A percentile compares a stretch with the other conserved stretches of the same genome.
Conservation (phyloP, 192 early-diverging fungal genomes). For the Lunasporangiospora selenospora region DNA sequence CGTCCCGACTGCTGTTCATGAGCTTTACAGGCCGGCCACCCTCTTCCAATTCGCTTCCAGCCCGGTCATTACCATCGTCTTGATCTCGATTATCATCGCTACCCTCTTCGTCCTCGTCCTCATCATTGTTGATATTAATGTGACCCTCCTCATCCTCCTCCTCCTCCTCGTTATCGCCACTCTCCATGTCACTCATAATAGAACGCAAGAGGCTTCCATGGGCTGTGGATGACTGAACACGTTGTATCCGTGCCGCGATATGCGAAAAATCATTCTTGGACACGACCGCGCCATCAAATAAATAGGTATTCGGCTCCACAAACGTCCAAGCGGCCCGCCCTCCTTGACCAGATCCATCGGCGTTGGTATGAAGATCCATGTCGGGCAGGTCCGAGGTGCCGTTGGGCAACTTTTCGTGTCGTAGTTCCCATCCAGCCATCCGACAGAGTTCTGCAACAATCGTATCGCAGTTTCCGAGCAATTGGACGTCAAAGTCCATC, state of each 20-base stretch:
- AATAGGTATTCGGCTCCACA: slow-evolving; percentile 43
- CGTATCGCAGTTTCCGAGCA: slow-evolving; percentile 87
- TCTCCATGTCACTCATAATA: too few relatives aligned
- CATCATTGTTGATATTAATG: neutral
- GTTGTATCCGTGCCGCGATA: too few relatives aligned
- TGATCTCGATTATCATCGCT: neutral
- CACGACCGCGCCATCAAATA: slow-evolving; percentile 59
- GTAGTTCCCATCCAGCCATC: slow-evolving; percentile 78
- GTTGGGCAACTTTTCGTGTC: slow-evolving; percentile 68
- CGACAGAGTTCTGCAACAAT: slow-evolving; percentile 82
- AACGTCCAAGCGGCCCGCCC: slow-evolving; percentile 26
- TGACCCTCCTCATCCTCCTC: neutral
- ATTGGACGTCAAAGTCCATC: slow-evolving; percentile 88
- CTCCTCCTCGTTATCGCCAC: neutral
- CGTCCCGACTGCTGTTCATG: too few relatives aligned
- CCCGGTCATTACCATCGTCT: neutral
- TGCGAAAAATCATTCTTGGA: slow-evolving; percentile 16
- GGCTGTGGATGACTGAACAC: too few relatives aligned
- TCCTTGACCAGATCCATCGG: slow-evolving; percentile 25
- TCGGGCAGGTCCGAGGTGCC: slow-evolving; percentile 41
- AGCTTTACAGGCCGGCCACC: too few relatives aligned
- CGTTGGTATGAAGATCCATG: slow-evolving; percentile 24
- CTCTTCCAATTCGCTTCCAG: neutral
- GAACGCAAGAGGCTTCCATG: too few relatives aligned
- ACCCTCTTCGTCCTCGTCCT: neutral